Percentiles rank a stretch among this genome's conserved stretches.
phyloP scores from a whole-genome alignment of 2,329 filamentous ascomycete species.

The Colletotrichum tofieldiae region DNA sequence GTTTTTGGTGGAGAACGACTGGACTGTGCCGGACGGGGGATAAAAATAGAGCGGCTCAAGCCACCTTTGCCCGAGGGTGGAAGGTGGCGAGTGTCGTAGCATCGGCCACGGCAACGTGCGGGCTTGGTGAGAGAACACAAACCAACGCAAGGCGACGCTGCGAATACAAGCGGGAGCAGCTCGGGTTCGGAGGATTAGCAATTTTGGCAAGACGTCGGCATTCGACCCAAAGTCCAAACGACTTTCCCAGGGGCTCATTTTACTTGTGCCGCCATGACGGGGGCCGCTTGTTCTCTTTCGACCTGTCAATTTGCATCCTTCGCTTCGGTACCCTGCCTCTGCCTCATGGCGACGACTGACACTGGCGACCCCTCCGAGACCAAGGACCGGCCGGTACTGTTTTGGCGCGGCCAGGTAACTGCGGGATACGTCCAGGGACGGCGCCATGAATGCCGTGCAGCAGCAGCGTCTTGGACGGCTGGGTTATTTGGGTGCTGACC shows the following conservation, averaged over 20 bases:
- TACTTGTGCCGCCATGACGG: background rate
- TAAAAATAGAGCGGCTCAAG: conserved; percentile 22
- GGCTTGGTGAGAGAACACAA: background rate
- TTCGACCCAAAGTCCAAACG: background rate
- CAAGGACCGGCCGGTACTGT: background rate
- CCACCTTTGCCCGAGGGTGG: conserved; percentile 5
- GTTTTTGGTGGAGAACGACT: background rate
- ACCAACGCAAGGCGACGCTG: background rate
- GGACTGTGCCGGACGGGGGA: background rate
- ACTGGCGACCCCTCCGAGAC: background rate
- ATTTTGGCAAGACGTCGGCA: conserved; percentile 5
- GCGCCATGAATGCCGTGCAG: conserved; percentile 16
- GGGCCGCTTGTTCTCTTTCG: background rate
- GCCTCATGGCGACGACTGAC: background rate
- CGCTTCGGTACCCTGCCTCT: background rate
- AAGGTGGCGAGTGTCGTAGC: background rate
- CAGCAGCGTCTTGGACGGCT: background rate
- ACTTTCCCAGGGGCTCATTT: background rate
- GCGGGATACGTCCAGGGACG: background rate
- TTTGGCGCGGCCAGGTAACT: background rate
- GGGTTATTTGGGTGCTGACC: conserved; percentile 36
- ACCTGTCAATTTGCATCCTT: background rate
- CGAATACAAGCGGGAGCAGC: background rate
- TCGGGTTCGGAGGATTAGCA: background rate
- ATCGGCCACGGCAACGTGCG: background rate